Evolutionary conservation across 2,329 filamentous ascomycete species (phyloP).

Genomic region (Neopestalotiopsis sp.): DNA sequence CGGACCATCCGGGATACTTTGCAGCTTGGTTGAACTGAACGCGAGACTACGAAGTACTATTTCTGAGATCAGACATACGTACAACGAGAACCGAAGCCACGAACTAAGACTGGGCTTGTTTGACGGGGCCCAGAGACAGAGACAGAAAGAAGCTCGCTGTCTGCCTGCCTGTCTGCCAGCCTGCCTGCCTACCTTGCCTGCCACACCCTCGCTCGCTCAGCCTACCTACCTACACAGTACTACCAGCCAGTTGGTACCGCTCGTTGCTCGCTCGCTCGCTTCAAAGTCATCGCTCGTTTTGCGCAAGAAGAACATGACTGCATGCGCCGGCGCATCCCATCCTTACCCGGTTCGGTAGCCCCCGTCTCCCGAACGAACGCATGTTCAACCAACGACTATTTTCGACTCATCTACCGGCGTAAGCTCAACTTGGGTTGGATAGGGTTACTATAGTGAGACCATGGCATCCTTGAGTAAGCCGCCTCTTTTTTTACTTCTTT

Average conservation of each 20-base stretch:
- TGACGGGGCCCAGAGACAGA: background rate
- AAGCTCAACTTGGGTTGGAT: constrained; percentile 1
- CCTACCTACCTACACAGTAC: background rate
- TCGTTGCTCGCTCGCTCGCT: background rate
- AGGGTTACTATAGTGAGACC: constrained; percentile 13
- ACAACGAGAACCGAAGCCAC: background rate
- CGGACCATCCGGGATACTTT: background rate
- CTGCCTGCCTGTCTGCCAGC: no score
- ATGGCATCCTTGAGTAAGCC: constrained; percentile 26
- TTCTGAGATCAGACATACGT: background rate
- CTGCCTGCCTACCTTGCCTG: no score
- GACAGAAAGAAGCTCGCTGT: background rate
- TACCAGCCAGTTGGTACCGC: background rate
- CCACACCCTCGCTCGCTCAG: background rate
- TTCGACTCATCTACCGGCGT: constrained; percentile 9
- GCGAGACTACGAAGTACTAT: no score
- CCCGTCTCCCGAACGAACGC: constrained; percentile 8
- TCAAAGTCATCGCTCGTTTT: background rate
- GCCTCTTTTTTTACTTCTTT: background rate
- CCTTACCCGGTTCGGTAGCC: constrained; percentile 18
- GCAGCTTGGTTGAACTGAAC: background rate
- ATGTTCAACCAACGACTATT: constrained; percentile 6
- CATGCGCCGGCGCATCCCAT: constrained; percentile 14
- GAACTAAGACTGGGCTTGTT: background rate
- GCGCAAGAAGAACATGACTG: constrained; percentile 4